Percentiles rank a stretch among this genome's conserved stretches.
These are phyloP conservation scores for Lablab purpureus DNA, from an alignment of 306 rosid genomes.

Conservation along the genomic window DNA sequence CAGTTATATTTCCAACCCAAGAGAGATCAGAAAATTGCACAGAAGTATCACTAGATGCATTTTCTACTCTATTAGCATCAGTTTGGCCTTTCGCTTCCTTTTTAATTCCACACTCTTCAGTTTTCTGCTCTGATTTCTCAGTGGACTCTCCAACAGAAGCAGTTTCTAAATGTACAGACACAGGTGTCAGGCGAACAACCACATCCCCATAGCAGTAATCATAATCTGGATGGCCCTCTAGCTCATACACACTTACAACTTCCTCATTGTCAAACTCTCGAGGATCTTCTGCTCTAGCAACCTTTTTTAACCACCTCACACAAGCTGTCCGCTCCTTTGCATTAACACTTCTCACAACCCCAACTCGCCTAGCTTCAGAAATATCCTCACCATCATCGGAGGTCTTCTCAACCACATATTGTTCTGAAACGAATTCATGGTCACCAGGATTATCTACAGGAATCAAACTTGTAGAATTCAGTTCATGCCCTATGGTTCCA, in stretches of 20 bases:
- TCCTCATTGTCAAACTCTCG: constrained; percentile 92
- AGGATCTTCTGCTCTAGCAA: constrained; percentile 83
- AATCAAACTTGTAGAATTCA: constrained; percentile 74
- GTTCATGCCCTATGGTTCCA: constrained; percentile 65
- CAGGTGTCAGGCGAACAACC: constrained; percentile 90
- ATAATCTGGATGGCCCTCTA: constrained; percentile 96
- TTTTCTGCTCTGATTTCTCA: constrained; percentile 62
- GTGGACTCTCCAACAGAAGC: constrained; percentile 51
- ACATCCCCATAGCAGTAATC: constrained; percentile 98
- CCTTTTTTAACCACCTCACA: constrained; percentile 89
- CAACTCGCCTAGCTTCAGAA: constrained; percentile 81
- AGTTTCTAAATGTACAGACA: constrained; percentile 60
- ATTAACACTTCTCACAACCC: constrained; percentile 90
- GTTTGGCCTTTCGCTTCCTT: constrained; percentile 45
- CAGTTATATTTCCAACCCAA: constrained; percentile 98
- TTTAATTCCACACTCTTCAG: constrained; percentile 52
- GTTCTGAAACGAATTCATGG: constrained; percentile 98
- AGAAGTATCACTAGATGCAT: constrained; percentile 54
- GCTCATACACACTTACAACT: constrained; percentile 94
- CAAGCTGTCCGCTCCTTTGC: constrained; percentile 96
- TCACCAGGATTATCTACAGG: constrained; percentile 95
- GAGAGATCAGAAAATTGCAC: constrained; percentile 80
- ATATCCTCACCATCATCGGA: constrained; percentile 75
- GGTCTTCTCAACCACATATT: constrained; percentile 94
- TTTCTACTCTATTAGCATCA: constrained; percentile 54